Percentiles rank a stretch among this genome's conserved stretches.
Evolutionary conservation across 1,284 basidiomycete genomes (phyloP).

Genomic region (Ganoderma sp.): DNA sequence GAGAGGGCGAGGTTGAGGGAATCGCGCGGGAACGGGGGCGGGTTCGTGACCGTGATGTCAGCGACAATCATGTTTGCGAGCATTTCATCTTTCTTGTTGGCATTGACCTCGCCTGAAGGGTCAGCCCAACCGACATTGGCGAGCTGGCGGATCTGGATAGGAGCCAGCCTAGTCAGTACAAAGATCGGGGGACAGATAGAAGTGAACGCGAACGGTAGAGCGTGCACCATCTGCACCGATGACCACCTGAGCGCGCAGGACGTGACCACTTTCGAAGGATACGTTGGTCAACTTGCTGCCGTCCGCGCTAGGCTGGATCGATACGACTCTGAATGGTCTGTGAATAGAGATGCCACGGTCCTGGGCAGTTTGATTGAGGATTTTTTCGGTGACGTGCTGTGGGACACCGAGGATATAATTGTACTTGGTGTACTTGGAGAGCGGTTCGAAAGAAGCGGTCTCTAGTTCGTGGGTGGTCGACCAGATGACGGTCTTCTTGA

Average conservation of each 20-base stretch:
- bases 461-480: slow-evolving; percentile 41
- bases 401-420: slow-evolving; percentile 53
- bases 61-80: slow-evolving; percentile 41
- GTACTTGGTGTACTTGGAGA: slow-evolving; percentile 48
- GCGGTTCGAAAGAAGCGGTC: slow-evolving; percentile 41
- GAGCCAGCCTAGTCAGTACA: neutral
- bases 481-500: slow-evolving; percentile 37
- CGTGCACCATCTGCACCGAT: slow-evolving; percentile 63
- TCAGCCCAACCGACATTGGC: slow-evolving; percentile 38
- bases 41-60: slow-evolving; percentile 39
- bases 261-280: slow-evolving; percentile 55
- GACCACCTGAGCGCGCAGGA: slow-evolving; percentile 53
- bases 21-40: slow-evolving; percentile 23
- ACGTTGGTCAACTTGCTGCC: slow-evolving; percentile 45
- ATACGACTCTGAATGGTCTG: slow-evolving; percentile 46
- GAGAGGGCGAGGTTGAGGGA: slow-evolving; percentile 32
- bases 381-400: slow-evolving; percentile 54
- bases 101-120: slow-evolving; percentile 31
- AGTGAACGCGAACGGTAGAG: slow-evolving; percentile 49
- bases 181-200: neutral
- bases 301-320: slow-evolving; percentile 32
- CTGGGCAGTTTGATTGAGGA: slow-evolving; percentile 46
- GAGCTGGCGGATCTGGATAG: slow-evolving; percentile 37
- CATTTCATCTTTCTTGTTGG: slow-evolving; percentile 19
- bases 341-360: slow-evolving; percentile 43